phyloP scores from a whole-genome alignment of 495 filamentous ascomycete genomes.

The Astrothelium subdiscretum region DNA sequence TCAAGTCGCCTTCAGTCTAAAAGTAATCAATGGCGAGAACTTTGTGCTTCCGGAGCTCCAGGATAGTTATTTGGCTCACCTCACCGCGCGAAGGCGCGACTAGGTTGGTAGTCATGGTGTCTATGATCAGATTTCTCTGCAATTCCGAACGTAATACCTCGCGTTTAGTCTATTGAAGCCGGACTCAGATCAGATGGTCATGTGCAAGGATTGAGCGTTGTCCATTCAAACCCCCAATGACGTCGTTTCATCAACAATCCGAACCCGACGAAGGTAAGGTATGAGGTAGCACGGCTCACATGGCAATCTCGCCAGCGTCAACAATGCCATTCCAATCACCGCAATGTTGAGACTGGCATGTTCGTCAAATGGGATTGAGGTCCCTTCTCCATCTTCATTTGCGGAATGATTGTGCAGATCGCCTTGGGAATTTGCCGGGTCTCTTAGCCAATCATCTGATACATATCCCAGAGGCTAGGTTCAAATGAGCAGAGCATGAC shows the following conservation, averaged over 20 bases:
- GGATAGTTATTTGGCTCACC: neutral
- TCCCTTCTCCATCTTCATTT: neutral
- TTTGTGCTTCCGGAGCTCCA: neutral
- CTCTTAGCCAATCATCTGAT: too few species aligned
- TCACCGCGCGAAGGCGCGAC: neutral
- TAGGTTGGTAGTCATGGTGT: neutral
- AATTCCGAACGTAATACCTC: too few species aligned
- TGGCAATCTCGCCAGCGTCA: neutral
- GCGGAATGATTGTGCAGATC: neutral
- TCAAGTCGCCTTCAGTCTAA: slow-evolving; percentile 4
- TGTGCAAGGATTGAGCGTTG: neutral
- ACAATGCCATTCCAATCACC: neutral
- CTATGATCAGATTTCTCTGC: neutral
- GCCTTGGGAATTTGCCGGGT: too few species aligned
- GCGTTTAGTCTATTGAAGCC: too few species aligned
- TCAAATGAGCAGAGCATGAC: too few species aligned
- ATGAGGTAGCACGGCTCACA: neutral
- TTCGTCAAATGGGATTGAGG: neutral
- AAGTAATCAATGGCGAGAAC: neutral
- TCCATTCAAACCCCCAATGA: neutral
- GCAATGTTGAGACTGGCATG: neutral
- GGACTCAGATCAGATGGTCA: too few species aligned
- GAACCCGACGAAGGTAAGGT: neutral
- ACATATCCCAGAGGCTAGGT: too few species aligned
- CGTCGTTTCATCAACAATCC: neutral